Evolutionary conservation across 2,329 filamentous ascomycete species (phyloP).

Genomic region (Aspergillus sp.): DNA sequence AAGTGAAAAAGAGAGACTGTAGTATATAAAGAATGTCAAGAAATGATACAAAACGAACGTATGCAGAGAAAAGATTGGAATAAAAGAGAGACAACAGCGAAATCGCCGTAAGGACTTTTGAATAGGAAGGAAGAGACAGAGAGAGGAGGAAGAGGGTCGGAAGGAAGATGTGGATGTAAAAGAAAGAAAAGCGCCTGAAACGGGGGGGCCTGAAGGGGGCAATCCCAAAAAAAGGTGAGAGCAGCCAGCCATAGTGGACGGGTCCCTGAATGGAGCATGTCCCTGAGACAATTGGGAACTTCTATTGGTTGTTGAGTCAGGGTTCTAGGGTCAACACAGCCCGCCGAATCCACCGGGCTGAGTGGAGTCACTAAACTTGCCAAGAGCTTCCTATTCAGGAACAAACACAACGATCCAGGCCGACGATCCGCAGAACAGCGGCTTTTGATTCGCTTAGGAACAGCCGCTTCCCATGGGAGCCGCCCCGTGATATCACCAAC

Average conservation of each 20-base stretch:
- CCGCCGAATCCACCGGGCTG: background rate
- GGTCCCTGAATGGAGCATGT: too few relatives aligned
- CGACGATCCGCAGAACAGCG: background rate
- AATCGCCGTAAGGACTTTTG: background rate
- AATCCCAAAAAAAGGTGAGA: too few relatives aligned
- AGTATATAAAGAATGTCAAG: background rate
- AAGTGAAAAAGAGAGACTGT: slow-evolving; percentile 1
- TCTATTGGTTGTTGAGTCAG: background rate
- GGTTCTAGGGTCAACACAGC: background rate
- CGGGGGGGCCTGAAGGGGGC: too few relatives aligned
- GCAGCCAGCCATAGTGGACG: too few relatives aligned
- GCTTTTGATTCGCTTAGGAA: background rate
- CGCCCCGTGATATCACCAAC: slow-evolving; percentile 9
- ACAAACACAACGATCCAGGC: background rate
- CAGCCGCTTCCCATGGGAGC: background rate
- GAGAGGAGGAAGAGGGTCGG: background rate
- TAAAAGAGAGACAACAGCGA: background rate
- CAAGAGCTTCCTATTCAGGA: background rate
- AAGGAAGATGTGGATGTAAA: background rate
- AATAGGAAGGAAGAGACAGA: background rate
- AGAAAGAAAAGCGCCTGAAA: background rate
- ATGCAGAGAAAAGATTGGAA: background rate
- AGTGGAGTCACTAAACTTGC: background rate
- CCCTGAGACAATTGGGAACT: background rate
- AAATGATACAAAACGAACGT: background rate